Evolutionary conservation across 768 basidiomycete genomes (phyloP), one percentile per base, ranked within the genome.

Genomic region (Tephrocybe sp.): DNA sequence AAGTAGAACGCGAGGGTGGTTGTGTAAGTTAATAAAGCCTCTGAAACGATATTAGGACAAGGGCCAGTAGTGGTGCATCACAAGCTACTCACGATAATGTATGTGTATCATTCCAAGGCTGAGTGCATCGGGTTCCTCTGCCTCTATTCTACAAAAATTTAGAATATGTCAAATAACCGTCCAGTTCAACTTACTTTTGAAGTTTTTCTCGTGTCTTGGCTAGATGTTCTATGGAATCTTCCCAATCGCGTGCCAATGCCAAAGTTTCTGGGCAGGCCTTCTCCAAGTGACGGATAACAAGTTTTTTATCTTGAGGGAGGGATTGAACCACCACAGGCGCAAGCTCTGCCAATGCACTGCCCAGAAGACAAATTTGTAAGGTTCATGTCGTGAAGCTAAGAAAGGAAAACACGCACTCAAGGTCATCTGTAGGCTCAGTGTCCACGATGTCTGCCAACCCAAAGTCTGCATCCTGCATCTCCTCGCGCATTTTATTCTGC

Each of bases 1-100:
- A 98, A 72, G 70, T 96, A 98, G 71, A 94, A 98, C 1, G 94
- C 89, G 39, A 98, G 84, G 2, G 84, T 86, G 0, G 93, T 90
- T 16, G 90, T 78, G 63, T 98, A 98, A 8, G 94, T 92, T 33
- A 97, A 72, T 2, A 96, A 74, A 1, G 93, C 80, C 75, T 98
- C 95, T 98, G 44, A 35, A 43, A 51, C 36, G 16, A 13, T 17
- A 31, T 39, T 11, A 36, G 51, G 5, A 39, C 14, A 31, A 49
- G 9, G 49, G 31, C 13, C 23, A 14, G 16, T 39, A 10, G 26
- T 31, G 2, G 38, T 40, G 38, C 5, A 26, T 34, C 47, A 16
- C 10, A 45, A 13, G 26, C 4, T 5, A 77, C 92, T 68, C 63
- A 93, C 95, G 95, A 64, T 96, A 91, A 69, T 96, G 86, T 39